phyloP scores from a whole-genome alignment of 2,329 filamentous ascomycete species.

The Trichophyton verrucosum region DNA sequence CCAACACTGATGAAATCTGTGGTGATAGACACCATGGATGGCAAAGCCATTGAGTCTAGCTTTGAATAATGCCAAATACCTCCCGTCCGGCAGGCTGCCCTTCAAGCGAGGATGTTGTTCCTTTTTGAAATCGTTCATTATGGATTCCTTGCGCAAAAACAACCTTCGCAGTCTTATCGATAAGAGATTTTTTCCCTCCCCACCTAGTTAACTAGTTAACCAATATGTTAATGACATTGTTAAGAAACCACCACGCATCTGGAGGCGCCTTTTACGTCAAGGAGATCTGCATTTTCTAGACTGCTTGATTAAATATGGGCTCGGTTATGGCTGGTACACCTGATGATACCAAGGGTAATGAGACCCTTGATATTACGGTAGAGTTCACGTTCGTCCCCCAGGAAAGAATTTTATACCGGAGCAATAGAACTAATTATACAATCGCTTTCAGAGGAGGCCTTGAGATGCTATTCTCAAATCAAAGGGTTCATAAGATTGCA shows the following conservation, averaged over 20 bases:
- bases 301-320: background rate
- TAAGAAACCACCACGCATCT: background rate
- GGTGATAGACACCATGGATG: constrained; percentile 28
- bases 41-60: background rate
- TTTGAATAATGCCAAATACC: background rate
- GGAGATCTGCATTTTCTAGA: background rate
- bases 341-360: background rate
- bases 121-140: background rate
- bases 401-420: background rate
- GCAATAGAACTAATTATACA: background rate
- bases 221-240: background rate
- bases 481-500: constrained; percentile 57
- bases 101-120: background rate
- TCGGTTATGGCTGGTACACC: constrained; percentile 25
- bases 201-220: background rate
- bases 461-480: constrained; percentile 83
- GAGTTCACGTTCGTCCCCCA: constrained; percentile 54
- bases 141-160: background rate
- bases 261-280: background rate
- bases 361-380: constrained; percentile 42
- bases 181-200: constrained; percentile 18
- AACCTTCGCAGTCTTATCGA: constrained; percentile 24
- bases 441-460: constrained; percentile 58
- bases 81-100: background rate
- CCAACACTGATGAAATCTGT: constrained; percentile 58